A percentile compares a stretch with the other conserved stretches of the same genome.
These are phyloP conservation scores for Aphanomyces cochlioides DNA, from an alignment of 352 stramenopile species.

Conservation along the genomic window DNA sequence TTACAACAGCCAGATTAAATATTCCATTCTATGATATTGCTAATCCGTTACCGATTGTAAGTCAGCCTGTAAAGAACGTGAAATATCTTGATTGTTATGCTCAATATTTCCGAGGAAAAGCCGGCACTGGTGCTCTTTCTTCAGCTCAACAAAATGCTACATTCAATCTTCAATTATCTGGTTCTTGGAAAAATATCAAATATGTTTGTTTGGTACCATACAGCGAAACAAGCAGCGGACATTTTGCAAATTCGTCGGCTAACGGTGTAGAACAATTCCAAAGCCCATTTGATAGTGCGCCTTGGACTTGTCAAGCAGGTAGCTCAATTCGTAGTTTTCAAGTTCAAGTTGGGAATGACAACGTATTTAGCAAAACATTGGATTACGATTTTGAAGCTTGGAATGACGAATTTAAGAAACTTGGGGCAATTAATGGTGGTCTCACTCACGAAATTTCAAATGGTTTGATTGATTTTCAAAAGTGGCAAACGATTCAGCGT, in stretches of 20 bases:
- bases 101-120: constrained; percentile 32
- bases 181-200: constrained; percentile 33
- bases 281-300: constrained; percentile 33
- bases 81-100: constrained; percentile 33
- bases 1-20: constrained; percentile 29
- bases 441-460: constrained; percentile 31
- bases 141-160: constrained; percentile 30
- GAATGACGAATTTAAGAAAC: constrained; percentile 31
- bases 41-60: constrained; percentile 31
- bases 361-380: constrained; percentile 34
- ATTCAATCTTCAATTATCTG: constrained; percentile 33
- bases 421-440: constrained; percentile 34
- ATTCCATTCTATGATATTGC: constrained; percentile 39
- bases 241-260: constrained; percentile 14
- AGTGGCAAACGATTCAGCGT: constrained; percentile 14
- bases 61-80: constrained; percentile 34
- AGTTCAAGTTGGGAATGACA: constrained; percentile 35
- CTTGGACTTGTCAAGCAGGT: constrained; percentile 34
- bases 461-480: constrained; percentile 33
- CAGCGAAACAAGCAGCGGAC: constrained; percentile 25
- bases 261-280: constrained; percentile 28
- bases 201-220: constrained; percentile 32
- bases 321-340: constrained; percentile 29
- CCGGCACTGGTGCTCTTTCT: constrained; percentile 24
- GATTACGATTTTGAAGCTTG: constrained; percentile 34